Conservation (phyloP, 768 basidiomycete species). For the Lactarius evosmus region DNA sequence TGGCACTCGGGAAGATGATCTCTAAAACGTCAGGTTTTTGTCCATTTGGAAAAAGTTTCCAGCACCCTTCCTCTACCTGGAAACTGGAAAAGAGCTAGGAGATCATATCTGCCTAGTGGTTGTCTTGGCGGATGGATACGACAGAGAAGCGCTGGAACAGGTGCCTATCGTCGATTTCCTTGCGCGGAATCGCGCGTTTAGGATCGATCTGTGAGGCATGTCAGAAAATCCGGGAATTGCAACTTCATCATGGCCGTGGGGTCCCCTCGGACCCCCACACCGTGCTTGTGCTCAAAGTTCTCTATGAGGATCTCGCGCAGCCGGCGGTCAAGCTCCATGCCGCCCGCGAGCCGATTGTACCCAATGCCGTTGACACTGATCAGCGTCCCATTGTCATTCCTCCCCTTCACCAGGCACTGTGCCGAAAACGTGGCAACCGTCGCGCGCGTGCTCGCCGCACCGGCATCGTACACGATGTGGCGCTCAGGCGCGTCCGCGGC, state of each 20-base stretch:
- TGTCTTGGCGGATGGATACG: too few relatives aligned
- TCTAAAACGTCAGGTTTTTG: too few relatives aligned
- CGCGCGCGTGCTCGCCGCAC: slow-evolving; percentile 76
- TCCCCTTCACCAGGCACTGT: slow-evolving; percentile 44
- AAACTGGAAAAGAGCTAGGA: too few relatives aligned
- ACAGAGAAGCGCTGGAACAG: too few relatives aligned
- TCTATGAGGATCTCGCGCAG: slow-evolving; percentile 76
- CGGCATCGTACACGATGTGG: slow-evolving; percentile 93
- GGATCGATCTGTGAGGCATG: too few relatives aligned
- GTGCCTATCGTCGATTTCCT: too few relatives aligned
- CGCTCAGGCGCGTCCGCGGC: slow-evolving; percentile 68
- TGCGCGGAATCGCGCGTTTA: too few relatives aligned
- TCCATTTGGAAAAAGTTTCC: too few relatives aligned
- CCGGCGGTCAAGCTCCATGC: slow-evolving; percentile 80
- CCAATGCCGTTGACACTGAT: slow-evolving; percentile 78
- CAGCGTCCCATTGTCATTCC: slow-evolving; percentile 56
- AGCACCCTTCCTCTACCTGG: too few relatives aligned
- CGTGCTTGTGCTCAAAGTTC: slow-evolving; percentile 69
- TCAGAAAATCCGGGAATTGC: too few relatives aligned
- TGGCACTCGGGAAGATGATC: too few relatives aligned
- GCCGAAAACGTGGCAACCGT: slow-evolving; percentile 68
- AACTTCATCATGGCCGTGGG: slow-evolving; percentile 88
- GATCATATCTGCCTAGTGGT: too few relatives aligned
- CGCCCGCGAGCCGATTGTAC: slow-evolving; percentile 71
- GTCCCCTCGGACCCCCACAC: slow-evolving; percentile 65